Conservation (phyloP, 352 stramenopile genomes). For the Phytophthora fragariae region DNA sequence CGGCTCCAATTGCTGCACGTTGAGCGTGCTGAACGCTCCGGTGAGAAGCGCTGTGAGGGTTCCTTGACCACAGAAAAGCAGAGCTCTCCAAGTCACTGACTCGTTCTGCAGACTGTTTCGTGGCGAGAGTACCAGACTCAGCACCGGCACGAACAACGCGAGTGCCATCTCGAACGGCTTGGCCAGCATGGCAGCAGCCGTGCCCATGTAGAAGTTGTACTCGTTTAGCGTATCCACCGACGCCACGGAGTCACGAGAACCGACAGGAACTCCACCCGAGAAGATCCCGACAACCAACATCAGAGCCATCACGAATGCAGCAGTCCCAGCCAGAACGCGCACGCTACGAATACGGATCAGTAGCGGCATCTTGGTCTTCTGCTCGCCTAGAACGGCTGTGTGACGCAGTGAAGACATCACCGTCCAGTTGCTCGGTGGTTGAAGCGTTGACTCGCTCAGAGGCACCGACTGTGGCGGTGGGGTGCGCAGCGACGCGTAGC, state of each 20-base stretch:
- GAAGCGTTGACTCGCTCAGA: slow-evolving; percentile 1
- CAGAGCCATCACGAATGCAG: slow-evolving; percentile 28
- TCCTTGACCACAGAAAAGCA: slow-evolving; percentile 37
- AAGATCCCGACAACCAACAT: slow-evolving; percentile 41
- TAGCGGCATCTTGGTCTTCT: slow-evolving; percentile 32
- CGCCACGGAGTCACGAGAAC: slow-evolving; percentile 30
- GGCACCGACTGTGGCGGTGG: slow-evolving; percentile 6
- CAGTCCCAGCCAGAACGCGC: slow-evolving; percentile 35
- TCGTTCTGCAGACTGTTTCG: slow-evolving; percentile 53
- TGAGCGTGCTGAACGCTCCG: slow-evolving; percentile 56
- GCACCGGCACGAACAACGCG: slow-evolving; percentile 49
- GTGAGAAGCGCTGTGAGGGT: slow-evolving; percentile 46
- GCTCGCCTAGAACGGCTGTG: slow-evolving; percentile 37
- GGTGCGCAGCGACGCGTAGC: slow-evolving; percentile 31
- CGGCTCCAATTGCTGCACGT: slow-evolving; percentile 46
- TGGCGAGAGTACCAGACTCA: slow-evolving; percentile 51
- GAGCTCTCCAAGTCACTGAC: slow-evolving; percentile 42
- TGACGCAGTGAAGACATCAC: slow-evolving; percentile 40
- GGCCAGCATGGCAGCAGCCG: slow-evolving; percentile 36
- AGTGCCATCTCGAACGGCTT: slow-evolving; percentile 54
- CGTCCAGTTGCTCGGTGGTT: slow-evolving; percentile 31
- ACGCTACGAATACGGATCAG: slow-evolving; percentile 33
- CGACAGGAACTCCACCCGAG: slow-evolving; percentile 34
- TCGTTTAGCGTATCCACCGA: slow-evolving; percentile 34
- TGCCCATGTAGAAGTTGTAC: slow-evolving; percentile 68